Conservation (phyloP, 148 eudicot species). For the Vaccinium macrocarpon region DNA sequence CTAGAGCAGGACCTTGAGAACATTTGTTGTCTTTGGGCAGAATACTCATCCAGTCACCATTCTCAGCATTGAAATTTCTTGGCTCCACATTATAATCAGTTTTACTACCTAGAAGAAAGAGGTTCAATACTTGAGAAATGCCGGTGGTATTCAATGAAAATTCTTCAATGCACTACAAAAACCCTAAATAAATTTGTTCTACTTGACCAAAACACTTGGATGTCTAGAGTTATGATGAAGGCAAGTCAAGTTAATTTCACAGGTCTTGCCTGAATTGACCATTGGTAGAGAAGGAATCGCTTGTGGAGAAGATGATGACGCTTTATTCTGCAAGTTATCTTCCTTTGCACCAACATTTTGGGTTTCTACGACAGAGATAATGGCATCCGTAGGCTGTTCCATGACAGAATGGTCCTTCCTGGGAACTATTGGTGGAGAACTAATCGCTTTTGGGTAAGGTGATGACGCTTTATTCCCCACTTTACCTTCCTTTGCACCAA, state of each 20-base stretch:
- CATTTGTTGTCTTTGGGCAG: constrained; percentile 19
- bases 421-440: neutral
- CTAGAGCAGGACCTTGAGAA: constrained; percentile 44
- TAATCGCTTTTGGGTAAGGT: neutral
- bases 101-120: constrained; percentile 17
- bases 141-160: neutral
- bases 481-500: neutral
- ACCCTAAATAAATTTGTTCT: neutral
- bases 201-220: neutral
- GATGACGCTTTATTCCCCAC: neutral
- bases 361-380: neutral
- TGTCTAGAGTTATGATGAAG: neutral
- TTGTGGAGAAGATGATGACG: neutral
- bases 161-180: neutral
- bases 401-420: constrained; percentile 6
- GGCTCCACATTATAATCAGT: constrained; percentile 14
- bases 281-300: neutral
- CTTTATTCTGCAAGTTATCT: neutral
- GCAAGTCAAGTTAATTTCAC: neutral
- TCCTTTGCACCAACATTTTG: neutral
- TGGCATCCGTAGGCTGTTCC: neutral
- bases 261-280: constrained; percentile 15
- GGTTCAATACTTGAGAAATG: neutral
- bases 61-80: constrained; percentile 12
- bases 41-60: constrained; percentile 9